Conservation (phyloP, 768 basidiomycete genomes). For the Lentinula lateritia region DNA sequence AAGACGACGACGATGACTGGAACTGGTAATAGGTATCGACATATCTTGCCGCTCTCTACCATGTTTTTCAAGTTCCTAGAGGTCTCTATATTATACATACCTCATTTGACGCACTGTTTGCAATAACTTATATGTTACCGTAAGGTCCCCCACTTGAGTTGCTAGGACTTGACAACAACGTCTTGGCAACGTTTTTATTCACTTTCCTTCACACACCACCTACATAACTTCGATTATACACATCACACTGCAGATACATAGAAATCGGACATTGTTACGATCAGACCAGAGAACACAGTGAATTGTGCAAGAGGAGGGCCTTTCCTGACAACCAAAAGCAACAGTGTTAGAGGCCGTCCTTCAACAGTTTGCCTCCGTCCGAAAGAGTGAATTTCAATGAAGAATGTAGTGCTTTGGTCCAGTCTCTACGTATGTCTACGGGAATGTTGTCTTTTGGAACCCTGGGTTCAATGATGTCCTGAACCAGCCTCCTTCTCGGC, state of each 20-base stretch:
- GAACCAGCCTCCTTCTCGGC: slow-evolving; percentile 62
- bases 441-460: background rate
- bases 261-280: too few species aligned
- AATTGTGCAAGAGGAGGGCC: too few species aligned
- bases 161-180: too few species aligned
- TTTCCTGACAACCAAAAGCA: too few species aligned
- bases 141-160: too few species aligned
- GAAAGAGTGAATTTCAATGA: background rate
- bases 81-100: background rate
- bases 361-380: background rate
- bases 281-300: too few species aligned
- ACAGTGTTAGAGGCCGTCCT: background rate
- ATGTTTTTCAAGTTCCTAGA: background rate
- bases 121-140: background rate
- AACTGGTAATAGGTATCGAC: slow-evolving; percentile 1
- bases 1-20: slow-evolving; percentile 9
- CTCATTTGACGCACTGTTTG: background rate
- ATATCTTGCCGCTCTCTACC: background rate
- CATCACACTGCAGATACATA: too few species aligned
- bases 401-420: background rate
- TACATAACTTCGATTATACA: too few species aligned
- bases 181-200: too few species aligned
- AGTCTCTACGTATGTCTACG: background rate
- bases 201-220: too few species aligned
- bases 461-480: slow-evolving; percentile 38